Conservation (phyloP, 208 protist species). For the Trypanosoma lewisi region DNA sequence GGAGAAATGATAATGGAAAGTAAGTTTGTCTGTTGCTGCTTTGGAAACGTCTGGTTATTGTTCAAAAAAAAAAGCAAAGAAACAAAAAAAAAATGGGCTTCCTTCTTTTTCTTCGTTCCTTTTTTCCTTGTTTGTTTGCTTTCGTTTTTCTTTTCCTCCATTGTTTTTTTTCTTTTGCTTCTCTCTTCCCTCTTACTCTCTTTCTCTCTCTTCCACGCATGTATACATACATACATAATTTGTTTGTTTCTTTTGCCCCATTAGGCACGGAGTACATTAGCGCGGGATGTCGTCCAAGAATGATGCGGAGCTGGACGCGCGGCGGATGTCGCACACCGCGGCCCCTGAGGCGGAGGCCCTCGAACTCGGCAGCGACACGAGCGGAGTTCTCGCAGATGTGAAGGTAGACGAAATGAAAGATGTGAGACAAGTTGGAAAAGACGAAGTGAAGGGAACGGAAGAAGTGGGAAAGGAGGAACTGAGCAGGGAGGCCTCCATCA, state of each 20-base stretch:
- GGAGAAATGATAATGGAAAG: too few species aligned
- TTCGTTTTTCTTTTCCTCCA: conserved; percentile 11
- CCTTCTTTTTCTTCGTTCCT: not conserved
- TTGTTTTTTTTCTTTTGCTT: conserved; percentile 1
- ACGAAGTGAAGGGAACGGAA: too few species aligned
- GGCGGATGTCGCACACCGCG: not conserved
- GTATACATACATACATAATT: not conserved
- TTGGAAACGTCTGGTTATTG: too few species aligned
- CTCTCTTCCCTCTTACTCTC: conserved; percentile 1
- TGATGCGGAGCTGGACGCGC: not conserved
- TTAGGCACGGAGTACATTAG: not conserved
- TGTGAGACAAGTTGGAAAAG: too few species aligned
- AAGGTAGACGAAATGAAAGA: too few species aligned
- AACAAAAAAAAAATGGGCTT: not conserved
- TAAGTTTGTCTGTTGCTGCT: too few species aligned
- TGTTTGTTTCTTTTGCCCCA: not conserved
- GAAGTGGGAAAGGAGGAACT: too few species aligned
- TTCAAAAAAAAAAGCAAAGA: too few species aligned
- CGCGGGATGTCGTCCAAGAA: not conserved
- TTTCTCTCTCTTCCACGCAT: not conserved
- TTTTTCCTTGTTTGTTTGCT: not conserved
- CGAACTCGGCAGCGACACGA: not conserved
- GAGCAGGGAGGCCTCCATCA: too few species aligned
- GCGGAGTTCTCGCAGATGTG: not conserved
- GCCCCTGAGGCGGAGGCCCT: not conserved